Percentiles rank a stretch among this genome's conserved stretches.
phyloP scores from a whole-genome alignment of 1,284 basidiomycete species.

The Marasmius fiardii region DNA sequence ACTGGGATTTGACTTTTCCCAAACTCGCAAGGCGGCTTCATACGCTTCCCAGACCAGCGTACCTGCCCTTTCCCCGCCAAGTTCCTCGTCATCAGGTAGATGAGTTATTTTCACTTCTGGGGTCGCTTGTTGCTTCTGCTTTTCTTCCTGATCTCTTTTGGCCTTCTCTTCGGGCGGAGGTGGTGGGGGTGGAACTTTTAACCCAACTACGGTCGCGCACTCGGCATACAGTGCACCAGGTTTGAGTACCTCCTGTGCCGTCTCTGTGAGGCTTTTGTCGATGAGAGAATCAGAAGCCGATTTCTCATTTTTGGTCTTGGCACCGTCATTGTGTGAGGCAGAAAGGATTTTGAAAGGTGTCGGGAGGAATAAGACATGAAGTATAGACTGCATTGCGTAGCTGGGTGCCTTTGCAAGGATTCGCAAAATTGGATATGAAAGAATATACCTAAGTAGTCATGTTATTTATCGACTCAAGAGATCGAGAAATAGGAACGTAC shows the following conservation, averaged over 20 bases:
- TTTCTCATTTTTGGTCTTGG: constrained; percentile 1
- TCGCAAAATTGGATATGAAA: constrained; percentile 55
- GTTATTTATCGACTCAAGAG: constrained; percentile 8
- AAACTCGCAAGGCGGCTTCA: constrained; percentile 57
- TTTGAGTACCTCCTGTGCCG: constrained; percentile 59
- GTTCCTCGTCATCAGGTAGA: constrained; percentile 58
- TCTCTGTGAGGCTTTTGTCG: constrained; percentile 16
- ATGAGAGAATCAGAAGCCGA: constrained; percentile 12
- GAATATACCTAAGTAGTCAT: constrained; percentile 43
- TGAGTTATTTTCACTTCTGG: constrained; percentile 25
- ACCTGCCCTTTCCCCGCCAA: constrained; percentile 65
- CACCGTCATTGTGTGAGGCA: constrained; percentile 22
- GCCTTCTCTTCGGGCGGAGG: constrained; percentile 7
- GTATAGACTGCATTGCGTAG: constrained; percentile 56
- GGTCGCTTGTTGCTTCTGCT: constrained; percentile 12
- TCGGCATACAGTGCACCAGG: constrained; percentile 75
- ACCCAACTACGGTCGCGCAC: constrained; percentile 51
- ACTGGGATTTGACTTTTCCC: constrained; percentile 45
- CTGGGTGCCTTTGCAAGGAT: constrained; percentile 60
- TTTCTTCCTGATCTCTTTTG: constrained; percentile 8
- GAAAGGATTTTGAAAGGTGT: constrained; percentile 59
- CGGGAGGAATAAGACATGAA: constrained; percentile 73
- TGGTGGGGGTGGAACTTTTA: constrained; percentile 37
- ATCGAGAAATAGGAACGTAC: constrained; percentile 29
- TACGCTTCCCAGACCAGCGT: constrained; percentile 72